Base-by-base conservation (phyloP, 441 rosid species). In the Melastoma candidum region DNA sequence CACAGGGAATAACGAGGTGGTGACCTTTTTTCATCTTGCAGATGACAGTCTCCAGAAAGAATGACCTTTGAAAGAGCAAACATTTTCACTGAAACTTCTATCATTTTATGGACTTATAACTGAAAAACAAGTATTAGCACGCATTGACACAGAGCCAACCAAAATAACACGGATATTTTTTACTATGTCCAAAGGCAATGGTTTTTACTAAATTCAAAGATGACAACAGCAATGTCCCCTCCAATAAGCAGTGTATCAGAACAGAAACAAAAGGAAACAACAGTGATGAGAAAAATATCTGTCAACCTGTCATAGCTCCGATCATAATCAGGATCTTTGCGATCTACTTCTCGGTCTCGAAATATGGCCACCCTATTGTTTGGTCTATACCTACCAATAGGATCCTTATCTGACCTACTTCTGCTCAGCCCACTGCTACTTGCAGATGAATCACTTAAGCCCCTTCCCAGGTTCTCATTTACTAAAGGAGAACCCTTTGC, bases 251-350 rank as follows among this genome's bases (percentile, higher is more conserved):
- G 60, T 4, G 5, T 39, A 53, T 29, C 53, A 39, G 27, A 46
- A 50, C 26, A 48, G 55, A 9, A 52, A 17, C 22, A 17, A 17
- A 32, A 32, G 41, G 10, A 45, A 22, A 43, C 17, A 62, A 13
- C n/a, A 12, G 3, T 7, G 2, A 10, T 48, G 25, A 49, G 25
- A 32, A 6, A 25, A 36, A 1, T 43, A 39, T 22, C 12, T 56
- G 53, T 41, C 41, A 64, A 80, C 95, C 90, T 81, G 47, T 83
- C 95, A 68, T 85, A 83, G 58, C 65, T 85, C 62, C 95, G 72
- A 74, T 85, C 80, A 77, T 81, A 85, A 72, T 85, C 95, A 46
- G 95, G 95, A 51, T 85, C 95, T 62, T 76, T 83, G 48, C 81
- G 79, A 11, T 85, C 95, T 62, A 77, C 60, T 52, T 85, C 88